Evolutionary conservation across 768 basidiomycete species (phyloP).

Genomic region (Psilocybe subaeruginosa): DNA sequence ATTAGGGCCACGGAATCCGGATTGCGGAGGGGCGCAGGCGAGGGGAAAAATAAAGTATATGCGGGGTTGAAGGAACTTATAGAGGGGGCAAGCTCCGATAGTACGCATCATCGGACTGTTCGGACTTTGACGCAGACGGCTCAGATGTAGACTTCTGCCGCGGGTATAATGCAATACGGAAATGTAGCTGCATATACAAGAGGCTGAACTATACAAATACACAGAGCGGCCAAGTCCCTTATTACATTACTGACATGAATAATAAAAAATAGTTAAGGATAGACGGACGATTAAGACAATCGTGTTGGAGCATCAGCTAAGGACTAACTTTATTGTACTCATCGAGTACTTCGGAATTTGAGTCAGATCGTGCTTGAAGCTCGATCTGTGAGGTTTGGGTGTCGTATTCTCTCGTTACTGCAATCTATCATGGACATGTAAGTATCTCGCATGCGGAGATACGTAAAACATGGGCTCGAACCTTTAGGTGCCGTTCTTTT

Average conservation of each 20-base stretch:
- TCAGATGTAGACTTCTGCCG: background rate
- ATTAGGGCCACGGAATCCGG: background rate
- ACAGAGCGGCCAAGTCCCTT: background rate
- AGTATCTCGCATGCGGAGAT: background rate
- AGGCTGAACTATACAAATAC: background rate
- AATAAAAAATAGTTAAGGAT: constrained; percentile 1
- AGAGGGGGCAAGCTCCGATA: background rate
- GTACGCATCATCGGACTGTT: background rate
- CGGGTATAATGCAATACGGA: background rate
- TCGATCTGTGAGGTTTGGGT: constrained; percentile 19
- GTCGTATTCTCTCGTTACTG: constrained; percentile 25
- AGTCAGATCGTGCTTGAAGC: constrained; percentile 16
- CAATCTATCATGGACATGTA: constrained; percentile 16
- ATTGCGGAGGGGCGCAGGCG: background rate
- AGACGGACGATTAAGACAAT: background rate
- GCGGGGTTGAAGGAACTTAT: background rate
- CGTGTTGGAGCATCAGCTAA: background rate
- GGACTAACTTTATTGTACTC: constrained; percentile 2
- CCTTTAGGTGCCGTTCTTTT: constrained; percentile 13
- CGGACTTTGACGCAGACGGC: background rate
- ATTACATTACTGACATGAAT: background rate
- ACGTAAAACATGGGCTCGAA: constrained; percentile 3
- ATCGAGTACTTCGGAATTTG: constrained; percentile 16
- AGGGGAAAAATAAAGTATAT: background rate
- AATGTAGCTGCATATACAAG: background rate